Evolutionary conservation across 495 filamentous ascomycete genomes (phyloP), one percentile per base, ranked within the genome.

Genomic region (Talaromyces stipitatus): DNA sequence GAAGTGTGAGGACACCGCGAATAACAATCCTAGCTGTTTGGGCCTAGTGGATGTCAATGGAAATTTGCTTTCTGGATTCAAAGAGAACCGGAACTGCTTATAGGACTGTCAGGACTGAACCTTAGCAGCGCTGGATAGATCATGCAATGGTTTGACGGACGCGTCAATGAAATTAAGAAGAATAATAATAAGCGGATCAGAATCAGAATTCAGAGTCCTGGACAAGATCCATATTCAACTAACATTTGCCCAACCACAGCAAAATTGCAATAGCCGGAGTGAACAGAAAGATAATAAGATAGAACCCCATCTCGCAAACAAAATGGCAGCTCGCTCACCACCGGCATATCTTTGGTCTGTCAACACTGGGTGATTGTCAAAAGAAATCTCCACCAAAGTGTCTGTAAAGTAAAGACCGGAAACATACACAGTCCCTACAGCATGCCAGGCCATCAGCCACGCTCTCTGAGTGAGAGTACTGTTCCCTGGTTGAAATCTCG

Each of bases 191-290:
- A n/a, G n/a, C n/a, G n/a, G n/a, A n/a, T n/a, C n/a, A n/a, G 30
- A 12, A 33, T 33, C 7, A 33, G 30, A 33, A 33, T 6, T 33
- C 30, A 33, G 30, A 33, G 7, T 7, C 12, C 12, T 33, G 30
- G 6, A 26, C 45, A 48, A 12, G 45, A 24, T 9, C 45, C 45
- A 26, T 48, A 48, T 8, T 16, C 45, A 48, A 48, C 24, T 20
- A 48, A 41, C 67, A 67, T 69, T 38, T 61, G 51, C 6, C 41
- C 53, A n/a, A 70, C 67, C 24, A 66, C 58, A 1, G 65, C 61
- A 55, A 70, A 67, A 3, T 63, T 64, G n/a, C 66, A 41, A 69
- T 65, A 4, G 67, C 57, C 9, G 52, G 56, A 16, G 47, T 62
- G n/a, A 27, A 54, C 50, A 46, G 60, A 69, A 28, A 63, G 50